Base-by-base conservation (phyloP, 768 basidiomycete species). In the Suillus subluteus region DNA sequence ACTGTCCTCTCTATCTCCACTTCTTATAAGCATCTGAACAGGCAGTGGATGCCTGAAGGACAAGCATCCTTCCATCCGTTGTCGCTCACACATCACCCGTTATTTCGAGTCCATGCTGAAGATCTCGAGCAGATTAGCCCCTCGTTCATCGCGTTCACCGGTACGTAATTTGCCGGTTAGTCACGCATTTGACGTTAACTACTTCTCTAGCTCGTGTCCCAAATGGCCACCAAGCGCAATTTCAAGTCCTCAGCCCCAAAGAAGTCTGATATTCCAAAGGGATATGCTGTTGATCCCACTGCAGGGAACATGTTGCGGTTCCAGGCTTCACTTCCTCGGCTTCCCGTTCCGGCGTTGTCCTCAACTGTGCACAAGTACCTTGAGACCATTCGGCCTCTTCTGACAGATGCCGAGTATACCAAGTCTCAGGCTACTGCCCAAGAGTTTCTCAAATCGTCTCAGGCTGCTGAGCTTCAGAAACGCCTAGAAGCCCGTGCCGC, bases 321-420 rank as follows among this genome's bases (percentile, higher is more conserved):
- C 79, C 89, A 94, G 67, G 84, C 86, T 2, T 89, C 89, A 2
- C 80, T 94, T 0, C 92, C 92, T 3, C 82, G 76, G 38, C 86
- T 99, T 8, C 96, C 97, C 26, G 90, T 99, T 0, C 96, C 97
- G 0, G 78, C 91, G 1, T 86, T 99, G 50, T 79, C 87, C 11
- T 92, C 94, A 2, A 98, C 97, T 0, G 82, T 92, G 40, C 77
- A 86, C 65, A 97, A 97, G 75, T 99, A 99, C 81, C 88, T 98
- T 71, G 91, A 95, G 69, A 86, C 90, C 5, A 88, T 96, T 23
- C 82, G 85, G 52, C 96, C 97, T 0, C 89, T 91, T 67, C 84
- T 96, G 44, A 84, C 91, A 0, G 79, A 87, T 2, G 80, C 82
- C 8, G 89, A 89, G 67, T 91, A 87, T 72, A 75, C 82, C 16